phyloP scores from a whole-genome alignment of 2,329 filamentous ascomycete genomes.

The Ascochyta koolunga region DNA sequence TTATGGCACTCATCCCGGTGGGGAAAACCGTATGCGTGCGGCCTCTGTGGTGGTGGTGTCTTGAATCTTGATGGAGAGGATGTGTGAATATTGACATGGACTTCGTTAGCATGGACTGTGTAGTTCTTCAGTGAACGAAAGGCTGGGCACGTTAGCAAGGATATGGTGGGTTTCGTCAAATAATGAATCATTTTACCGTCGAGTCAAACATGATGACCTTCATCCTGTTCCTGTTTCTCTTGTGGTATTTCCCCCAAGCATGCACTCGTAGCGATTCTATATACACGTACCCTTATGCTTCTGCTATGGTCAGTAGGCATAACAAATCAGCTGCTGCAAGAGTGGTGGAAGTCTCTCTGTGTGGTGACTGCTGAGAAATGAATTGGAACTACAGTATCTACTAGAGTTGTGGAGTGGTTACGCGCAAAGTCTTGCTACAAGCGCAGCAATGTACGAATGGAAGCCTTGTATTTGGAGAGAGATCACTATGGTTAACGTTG shows the following conservation, averaged over 20 bases:
- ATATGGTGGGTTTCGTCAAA: neutral
- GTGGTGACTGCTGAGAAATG: too few species aligned
- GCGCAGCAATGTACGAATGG: too few species aligned
- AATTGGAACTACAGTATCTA: too few species aligned
- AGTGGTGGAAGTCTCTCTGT: too few species aligned
- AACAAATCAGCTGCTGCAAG: too few species aligned
- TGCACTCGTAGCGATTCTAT: neutral
- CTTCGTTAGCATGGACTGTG: neutral
- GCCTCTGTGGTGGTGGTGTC: slow-evolving; percentile 1
- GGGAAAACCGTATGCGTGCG: neutral
- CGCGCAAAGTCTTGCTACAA: too few species aligned
- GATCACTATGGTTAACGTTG: too few species aligned
- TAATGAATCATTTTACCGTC: neutral
- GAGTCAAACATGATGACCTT: neutral
- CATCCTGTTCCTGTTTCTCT: neutral
- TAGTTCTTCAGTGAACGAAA: neutral
- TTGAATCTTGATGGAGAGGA: neutral
- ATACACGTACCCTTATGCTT: too few species aligned
- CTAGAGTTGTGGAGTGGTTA: neutral
- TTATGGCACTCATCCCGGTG: slow-evolving; percentile 8
- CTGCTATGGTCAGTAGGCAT: too few species aligned
- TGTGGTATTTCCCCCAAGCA: too few species aligned
- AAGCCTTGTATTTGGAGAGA: too few species aligned
- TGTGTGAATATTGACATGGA: neutral
- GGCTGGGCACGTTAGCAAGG: neutral